These are phyloP conservation scores for Uronychia binucleata DNA, from an alignment of 73 alveolate species.

Conservation along the genomic window DNA sequence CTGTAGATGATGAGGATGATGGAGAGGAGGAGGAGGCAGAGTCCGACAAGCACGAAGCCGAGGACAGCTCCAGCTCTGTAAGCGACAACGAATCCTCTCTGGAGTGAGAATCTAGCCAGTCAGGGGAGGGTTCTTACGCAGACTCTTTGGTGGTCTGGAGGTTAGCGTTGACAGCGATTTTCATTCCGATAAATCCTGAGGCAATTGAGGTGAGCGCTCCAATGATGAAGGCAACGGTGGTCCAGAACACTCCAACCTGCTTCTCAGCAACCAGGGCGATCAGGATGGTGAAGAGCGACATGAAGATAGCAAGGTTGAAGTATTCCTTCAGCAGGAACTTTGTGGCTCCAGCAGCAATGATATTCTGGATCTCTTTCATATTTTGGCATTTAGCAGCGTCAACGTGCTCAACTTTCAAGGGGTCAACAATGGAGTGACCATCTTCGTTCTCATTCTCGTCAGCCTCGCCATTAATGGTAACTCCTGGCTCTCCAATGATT, in stretches of 20 bases:
- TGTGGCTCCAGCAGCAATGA: constrained; percentile 70
- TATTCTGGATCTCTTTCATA: not conserved
- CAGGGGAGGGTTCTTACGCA: no score
- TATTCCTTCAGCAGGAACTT: constrained; percentile 83
- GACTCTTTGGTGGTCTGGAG: constrained; percentile 68
- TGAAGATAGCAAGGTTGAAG: constrained; percentile 62
- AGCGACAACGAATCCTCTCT: constrained; percentile 69
- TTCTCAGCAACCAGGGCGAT: constrained; percentile 68
- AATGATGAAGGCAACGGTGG: constrained; percentile 73
- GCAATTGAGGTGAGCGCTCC: constrained; percentile 81
- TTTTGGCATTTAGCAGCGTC: not conserved
- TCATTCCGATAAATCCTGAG: constrained; percentile 90
- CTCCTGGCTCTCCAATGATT: constrained; percentile 10
- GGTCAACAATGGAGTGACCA: not conserved
- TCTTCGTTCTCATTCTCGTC: constrained; percentile 37
- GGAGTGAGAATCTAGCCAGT: constrained; percentile 56
- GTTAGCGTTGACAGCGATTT: constrained; percentile 81
- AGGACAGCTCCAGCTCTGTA: constrained; percentile 84
- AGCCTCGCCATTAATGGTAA: constrained; percentile 13
- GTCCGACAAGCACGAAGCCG: constrained; percentile 83
- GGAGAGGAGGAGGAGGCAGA: constrained; percentile 66
- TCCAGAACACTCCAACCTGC: constrained; percentile 68
- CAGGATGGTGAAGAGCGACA: constrained; percentile 55
- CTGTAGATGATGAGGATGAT: constrained; percentile 61
- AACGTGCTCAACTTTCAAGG: constrained; percentile 1